phyloP scores from a whole-genome alignment of 257 asterid genomes.

The Solanum peruvianum region DNA sequence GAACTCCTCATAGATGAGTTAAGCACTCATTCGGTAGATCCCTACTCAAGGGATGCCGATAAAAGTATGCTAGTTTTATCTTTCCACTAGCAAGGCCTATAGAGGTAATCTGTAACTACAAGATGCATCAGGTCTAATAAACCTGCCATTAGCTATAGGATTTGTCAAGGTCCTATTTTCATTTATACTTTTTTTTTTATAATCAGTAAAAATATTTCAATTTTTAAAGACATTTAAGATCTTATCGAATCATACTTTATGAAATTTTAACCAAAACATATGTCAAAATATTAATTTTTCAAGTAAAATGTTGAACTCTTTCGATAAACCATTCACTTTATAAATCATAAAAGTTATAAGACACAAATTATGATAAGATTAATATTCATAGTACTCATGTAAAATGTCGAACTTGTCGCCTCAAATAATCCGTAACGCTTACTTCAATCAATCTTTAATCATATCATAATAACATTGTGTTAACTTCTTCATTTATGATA shows the following conservation, averaged over 20 bases:
- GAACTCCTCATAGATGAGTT: neutral
- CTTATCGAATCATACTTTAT: neutral
- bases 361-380: too few species aligned
- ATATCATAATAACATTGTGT: neutral
- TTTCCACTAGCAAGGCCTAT: neutral
- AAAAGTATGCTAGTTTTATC: neutral
- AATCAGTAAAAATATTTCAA: too few species aligned
- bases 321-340: neutral
- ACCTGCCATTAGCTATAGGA: neutral
- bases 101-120: too few species aligned
- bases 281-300: neutral
- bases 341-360: neutral
- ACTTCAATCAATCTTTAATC: neutral
- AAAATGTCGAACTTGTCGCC: neutral
- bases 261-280: neutral
- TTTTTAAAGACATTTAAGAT: neutral
- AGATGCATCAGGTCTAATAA: neutral
- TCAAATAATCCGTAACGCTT: neutral
- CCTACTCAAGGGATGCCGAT: neutral
- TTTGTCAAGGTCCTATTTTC: neutral
- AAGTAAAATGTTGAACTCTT: neutral
- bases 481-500: neutral
- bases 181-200: too few species aligned
- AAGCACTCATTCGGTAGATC: neutral
- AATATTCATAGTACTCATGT: too few species aligned